These are phyloP conservation scores for Barnettozyma vustinii DNA, from an alignment of 805 yeast species.

Conservation along the genomic window DNA sequence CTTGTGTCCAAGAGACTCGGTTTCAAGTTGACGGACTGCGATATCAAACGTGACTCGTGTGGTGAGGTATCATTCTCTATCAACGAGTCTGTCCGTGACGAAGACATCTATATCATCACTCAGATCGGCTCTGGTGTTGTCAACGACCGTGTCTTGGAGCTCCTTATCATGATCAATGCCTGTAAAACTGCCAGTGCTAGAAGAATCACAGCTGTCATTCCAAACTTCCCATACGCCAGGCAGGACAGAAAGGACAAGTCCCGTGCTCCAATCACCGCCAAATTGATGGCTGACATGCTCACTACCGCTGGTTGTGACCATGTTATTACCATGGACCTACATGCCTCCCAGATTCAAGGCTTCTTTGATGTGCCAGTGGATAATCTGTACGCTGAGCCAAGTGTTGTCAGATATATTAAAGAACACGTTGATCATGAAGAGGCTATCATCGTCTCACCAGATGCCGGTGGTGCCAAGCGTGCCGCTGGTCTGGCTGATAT, in stretches of 20 bases:
- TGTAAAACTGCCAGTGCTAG: conserved; percentile 81
- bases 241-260: conserved; percentile 83
- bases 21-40: conserved; percentile 53
- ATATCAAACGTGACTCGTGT: conserved; percentile 59
- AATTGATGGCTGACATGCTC: conserved; percentile 75
- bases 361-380: conserved; percentile 81
- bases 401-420: conserved; percentile 67
- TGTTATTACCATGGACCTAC: conserved; percentile 82
- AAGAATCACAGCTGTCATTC: conserved; percentile 76
- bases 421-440: conserved; percentile 53
- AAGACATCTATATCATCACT: conserved; percentile 72
- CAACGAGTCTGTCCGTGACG: conserved; percentile 81
- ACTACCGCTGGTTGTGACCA: conserved; percentile 84
- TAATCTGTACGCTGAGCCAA: conserved; percentile 79
- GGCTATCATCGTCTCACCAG: conserved; percentile 78
- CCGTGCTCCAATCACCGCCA: conserved; percentile 83
- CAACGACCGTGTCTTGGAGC: conserved; percentile 69
- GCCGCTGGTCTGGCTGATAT: conserved; percentile 83
- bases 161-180: conserved; percentile 74
- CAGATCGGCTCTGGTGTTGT: conserved; percentile 78
- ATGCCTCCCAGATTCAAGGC: conserved; percentile 87
- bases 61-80: conserved; percentile 73
- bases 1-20: conserved; percentile 62
- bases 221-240: conserved; percentile 84
- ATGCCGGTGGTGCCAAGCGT: conserved; percentile 88